These are phyloP conservation scores for Pichiaceae sp. DNA, from an alignment of 1,139 yeast species.

Conservation along the genomic window DNA sequence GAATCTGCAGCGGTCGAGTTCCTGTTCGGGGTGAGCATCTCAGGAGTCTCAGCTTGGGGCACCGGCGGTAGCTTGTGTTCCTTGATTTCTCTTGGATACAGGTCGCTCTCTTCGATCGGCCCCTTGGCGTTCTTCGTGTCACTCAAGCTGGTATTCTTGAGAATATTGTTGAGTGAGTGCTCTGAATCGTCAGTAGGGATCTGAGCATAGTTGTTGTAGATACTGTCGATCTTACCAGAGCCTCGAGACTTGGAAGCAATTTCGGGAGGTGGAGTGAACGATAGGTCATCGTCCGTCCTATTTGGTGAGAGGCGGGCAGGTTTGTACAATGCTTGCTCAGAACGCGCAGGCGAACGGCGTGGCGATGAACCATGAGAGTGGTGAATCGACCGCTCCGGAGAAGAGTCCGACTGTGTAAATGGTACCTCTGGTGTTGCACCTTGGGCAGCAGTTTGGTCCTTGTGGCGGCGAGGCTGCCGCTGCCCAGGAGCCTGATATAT, in stretches of 20 bases:
- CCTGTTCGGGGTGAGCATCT: conserved; percentile 11
- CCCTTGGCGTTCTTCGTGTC: neutral
- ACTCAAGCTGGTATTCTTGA: conserved; percentile 5
- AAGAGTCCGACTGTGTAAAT: neutral
- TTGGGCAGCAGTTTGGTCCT: neutral
- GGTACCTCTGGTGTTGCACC: neutral
- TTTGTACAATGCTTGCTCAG: neutral
- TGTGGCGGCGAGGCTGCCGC: neutral
- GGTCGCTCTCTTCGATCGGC: conserved; percentile 4
- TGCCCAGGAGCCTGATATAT: neutral
- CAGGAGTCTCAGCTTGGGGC: conserved; percentile 2
- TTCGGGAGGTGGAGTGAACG: neutral
- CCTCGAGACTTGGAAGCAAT: neutral
- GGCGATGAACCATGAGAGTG: neutral
- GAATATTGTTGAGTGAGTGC: conserved; percentile 2
- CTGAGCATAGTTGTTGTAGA: conserved; percentile 23
- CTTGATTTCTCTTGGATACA: conserved; percentile 7
- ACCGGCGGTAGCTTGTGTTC: neutral
- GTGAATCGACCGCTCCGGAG: neutral
- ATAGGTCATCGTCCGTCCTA: neutral
- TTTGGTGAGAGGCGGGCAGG: neutral
- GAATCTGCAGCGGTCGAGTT: conserved; percentile 7
- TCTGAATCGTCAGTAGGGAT: conserved; percentile 12
- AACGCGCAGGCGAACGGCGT: neutral
- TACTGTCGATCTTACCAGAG: conserved; percentile 15